Evolutionary conservation across 768 basidiomycete species (phyloP), one percentile per base, ranked within the genome.

Genomic region (Rhizopogon rudus): DNA sequence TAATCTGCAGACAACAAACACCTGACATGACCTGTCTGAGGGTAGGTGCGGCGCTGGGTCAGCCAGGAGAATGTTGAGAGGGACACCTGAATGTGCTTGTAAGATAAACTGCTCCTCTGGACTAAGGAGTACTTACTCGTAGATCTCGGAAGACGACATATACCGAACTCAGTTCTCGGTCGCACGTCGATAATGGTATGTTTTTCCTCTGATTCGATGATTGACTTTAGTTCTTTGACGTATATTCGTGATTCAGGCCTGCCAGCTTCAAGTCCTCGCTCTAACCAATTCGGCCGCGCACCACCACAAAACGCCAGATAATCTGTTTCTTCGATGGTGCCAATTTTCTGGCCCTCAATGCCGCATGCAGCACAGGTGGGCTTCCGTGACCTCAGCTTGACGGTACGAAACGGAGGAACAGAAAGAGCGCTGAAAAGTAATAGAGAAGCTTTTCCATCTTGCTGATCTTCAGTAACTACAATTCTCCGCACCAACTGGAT

Each of bases 281-380:
- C 65, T 57, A 82, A 77, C 84, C 84, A 90, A 65, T 90, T 82
- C 1, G 88, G 85, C 20, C 73, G 68, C 10, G 75, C 71, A 3
- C 89, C 88, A 10, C 93, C 91, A 60, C 95, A 97, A 64, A 94
- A 93, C 54, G 87, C 81, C 29, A 93, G 81, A 68, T 97, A 97
- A 60, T 93, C 92, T 7, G 76, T 79, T 14, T 79, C 74, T 5
- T 78, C 75, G 20, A 90, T 80, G 44, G 71, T 60, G 14, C 75
- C 77, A 6, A 76, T 52, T 25, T 62, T 75, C 59, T 76, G 63
- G 13, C 71, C 77, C n/a, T 75, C 73, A 3, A 58, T 63, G 5
- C 88, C 89, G 65, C 96, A 99, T 0, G 88, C 85, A 6, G 80
- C 70, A 70, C 96, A 99, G 5, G 79, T 79, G 1, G 79, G 69